phyloP scores from a whole-genome alignment of 1,284 basidiomycete genomes.

The Lentinula novae-zelandiae region DNA sequence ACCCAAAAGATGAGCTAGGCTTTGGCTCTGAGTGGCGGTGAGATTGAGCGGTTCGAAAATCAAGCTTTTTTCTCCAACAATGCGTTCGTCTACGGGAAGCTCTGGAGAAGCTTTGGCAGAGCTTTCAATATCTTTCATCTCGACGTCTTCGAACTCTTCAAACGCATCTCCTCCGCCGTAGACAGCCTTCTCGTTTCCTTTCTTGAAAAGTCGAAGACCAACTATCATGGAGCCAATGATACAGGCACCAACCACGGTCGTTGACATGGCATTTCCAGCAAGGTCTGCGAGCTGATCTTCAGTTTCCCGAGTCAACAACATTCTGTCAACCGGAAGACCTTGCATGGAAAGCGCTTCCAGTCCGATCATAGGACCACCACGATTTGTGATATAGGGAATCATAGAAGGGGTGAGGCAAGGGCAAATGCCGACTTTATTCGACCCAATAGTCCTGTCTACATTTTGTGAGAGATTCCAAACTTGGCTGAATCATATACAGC shows the following conservation, averaged over 20 bases:
- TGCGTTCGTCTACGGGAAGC: slow-evolving; percentile 40
- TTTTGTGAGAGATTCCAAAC: slow-evolving; percentile 99
- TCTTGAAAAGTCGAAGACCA: slow-evolving; percentile 60
- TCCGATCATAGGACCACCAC: slow-evolving; percentile 95
- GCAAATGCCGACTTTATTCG: slow-evolving; percentile 78
- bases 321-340: slow-evolving; percentile 88
- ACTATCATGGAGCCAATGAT: slow-evolving; percentile 81
- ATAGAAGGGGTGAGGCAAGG: slow-evolving; percentile 94
- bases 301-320: slow-evolving; percentile 88
- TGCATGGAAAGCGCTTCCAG: slow-evolving; percentile 92
- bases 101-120: slow-evolving; percentile 9
- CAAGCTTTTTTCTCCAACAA: slow-evolving; percentile 73
- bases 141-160: slow-evolving; percentile 32
- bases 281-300: slow-evolving; percentile 94
- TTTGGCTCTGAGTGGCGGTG: slow-evolving; percentile 44
- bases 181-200: slow-evolving; percentile 56
- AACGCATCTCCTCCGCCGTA: slow-evolving; percentile 57
- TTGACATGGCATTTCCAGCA: slow-evolving; percentile 96
- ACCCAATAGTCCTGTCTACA: slow-evolving; percentile 86
- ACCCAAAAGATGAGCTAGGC: slow-evolving; percentile 57
- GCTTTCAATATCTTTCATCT: slow-evolving; percentile 44
- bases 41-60: slow-evolving; percentile 64
- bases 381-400: slow-evolving; percentile 95
- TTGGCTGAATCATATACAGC: slow-evolving; percentile 39
- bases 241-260: slow-evolving; percentile 91